These are phyloP conservation scores for Rhododendron ferrugineum DNA, from an alignment of 148 eudicot species.

Conservation along the genomic window DNA sequence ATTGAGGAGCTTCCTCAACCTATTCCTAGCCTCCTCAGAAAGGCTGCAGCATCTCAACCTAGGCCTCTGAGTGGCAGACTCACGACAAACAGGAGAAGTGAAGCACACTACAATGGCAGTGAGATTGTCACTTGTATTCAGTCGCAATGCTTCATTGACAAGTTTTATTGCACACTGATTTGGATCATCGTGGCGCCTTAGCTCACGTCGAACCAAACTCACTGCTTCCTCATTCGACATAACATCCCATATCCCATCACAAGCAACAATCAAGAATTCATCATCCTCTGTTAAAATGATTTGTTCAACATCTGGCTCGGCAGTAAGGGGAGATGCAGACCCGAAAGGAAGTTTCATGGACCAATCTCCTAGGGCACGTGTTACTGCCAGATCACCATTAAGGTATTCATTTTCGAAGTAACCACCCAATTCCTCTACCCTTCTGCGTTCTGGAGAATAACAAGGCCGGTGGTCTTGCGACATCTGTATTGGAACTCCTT, in stretches of 20 bases:
- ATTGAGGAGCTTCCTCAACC: constrained; percentile 24
- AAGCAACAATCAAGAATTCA: constrained; percentile 54
- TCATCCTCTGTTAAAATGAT: constrained; percentile 44
- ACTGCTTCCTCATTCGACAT: constrained; percentile 54
- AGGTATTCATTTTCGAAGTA: constrained; percentile 36
- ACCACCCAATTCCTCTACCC: constrained; percentile 51
- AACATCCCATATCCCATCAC: constrained; percentile 65
- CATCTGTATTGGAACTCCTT: constrained; percentile 46
- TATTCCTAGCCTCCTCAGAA: constrained; percentile 43
- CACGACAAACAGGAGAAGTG: constrained; percentile 15
- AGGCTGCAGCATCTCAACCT: constrained; percentile 32
- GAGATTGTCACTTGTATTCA: constrained; percentile 38
- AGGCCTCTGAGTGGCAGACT: constrained; percentile 24
- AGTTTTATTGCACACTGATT: constrained; percentile 40
- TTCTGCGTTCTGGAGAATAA: constrained; percentile 24
- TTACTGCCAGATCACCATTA: constrained; percentile 45
- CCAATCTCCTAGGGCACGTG: constrained; percentile 34
- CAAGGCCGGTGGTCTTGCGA: constrained; percentile 48
- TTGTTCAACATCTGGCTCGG: constrained; percentile 40
- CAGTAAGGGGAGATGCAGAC: constrained; percentile 31
- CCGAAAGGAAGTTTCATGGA: not conserved
- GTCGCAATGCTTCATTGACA: constrained; percentile 29
- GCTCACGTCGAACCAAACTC: constrained; percentile 29
- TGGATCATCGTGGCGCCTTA: constrained; percentile 38
- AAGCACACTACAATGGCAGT: constrained; percentile 53